Evolutionary conservation across 2,329 filamentous ascomycete species (phyloP).

Genomic region (Colletotrichum destructivum): DNA sequence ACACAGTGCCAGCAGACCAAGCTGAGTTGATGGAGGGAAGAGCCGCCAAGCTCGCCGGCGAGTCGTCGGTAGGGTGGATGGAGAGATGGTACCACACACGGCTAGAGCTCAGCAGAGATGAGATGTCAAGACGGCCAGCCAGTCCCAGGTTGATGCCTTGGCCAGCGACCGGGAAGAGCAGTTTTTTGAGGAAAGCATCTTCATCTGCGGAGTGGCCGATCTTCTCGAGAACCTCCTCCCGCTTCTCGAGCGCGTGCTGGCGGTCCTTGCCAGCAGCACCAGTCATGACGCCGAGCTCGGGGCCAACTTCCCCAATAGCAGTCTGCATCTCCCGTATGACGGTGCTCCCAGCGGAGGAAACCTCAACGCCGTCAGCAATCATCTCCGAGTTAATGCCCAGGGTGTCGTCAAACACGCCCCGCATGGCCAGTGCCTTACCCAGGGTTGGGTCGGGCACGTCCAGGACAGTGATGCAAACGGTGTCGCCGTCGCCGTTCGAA

Average conservation of each 20-base stretch:
- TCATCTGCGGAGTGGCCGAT: constrained; percentile 85
- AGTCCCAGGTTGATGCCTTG: constrained; percentile 87
- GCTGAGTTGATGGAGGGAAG: constrained; percentile 81
- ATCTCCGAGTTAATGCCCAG: constrained; percentile 96
- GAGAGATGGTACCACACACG: constrained; percentile 96
- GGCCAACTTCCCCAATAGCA: constrained; percentile 82
- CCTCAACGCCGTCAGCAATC: constrained; percentile 93
- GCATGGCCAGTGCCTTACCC: constrained; percentile 90
- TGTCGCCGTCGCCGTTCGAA: constrained; percentile 82
- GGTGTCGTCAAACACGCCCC: constrained; percentile 93
- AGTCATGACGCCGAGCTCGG: constrained; percentile 82
- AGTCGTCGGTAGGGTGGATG: constrained; percentile 91
- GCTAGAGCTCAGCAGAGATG: constrained; percentile 82
- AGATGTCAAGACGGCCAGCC: constrained; percentile 83
- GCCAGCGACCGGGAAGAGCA: constrained; percentile 84
- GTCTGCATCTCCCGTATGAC: constrained; percentile 90
- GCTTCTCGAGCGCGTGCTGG: constrained; percentile 84
- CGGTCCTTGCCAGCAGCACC: constrained; percentile 79
- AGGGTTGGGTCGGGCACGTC: constrained; percentile 86
- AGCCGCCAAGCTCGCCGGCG: constrained; percentile 81
- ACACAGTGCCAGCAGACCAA: constrained; percentile 95
- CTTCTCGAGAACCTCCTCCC: constrained; percentile 88
- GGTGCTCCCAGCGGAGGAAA: constrained; percentile 81
- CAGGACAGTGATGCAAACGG: constrained; percentile 89
- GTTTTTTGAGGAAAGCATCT: constrained; percentile 84